Evolutionary conservation across 202 grass and related monocot species (phyloP), one percentile per base, ranked within the genome.

Genomic region (Sporobolus alterniflorus): DNA sequence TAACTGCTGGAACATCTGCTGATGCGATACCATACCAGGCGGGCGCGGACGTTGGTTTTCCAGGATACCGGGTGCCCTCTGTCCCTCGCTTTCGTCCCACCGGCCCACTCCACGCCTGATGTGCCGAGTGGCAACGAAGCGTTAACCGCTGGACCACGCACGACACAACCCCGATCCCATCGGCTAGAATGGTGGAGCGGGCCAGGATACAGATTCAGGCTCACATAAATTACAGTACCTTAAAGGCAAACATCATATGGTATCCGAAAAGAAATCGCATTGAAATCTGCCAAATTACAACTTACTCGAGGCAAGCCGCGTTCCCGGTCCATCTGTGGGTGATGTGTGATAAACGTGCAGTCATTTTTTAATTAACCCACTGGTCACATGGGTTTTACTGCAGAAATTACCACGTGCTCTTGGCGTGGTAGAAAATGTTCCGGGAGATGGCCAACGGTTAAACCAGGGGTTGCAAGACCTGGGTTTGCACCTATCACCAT

Each of bases 1-100:
- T n/a, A n/a, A n/a, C n/a, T n/a, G n/a, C n/a, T n/a, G n/a, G n/a
- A n/a, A n/a, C n/a, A n/a, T n/a, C n/a, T n/a, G n/a, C n/a, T n/a
- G n/a, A n/a, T n/a, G n/a, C n/a, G n/a, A n/a, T n/a, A n/a, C n/a
- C n/a, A n/a, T n/a, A 74, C 73, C 80, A 74, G 69, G 69, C 34
- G 80, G 80, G 21, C 43, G 69, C 16, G 57, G 69, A 64, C 69
- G 57, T 57, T 82, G 80, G 69, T 73, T 82, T 67, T 67, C 81
- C 46, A 48, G 26, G 28, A 77, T 64, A 77, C 74, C 74, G 11
- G 74, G 57, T 24, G 74, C 74, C 61, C 44, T 48, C 12, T 47
- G 12, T 3, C 44, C 44, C 36, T 62, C 55, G 73, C 56, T 61
- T 3, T 75, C 73, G 73, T 60, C 36, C 36, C n/a, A n/a, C n/a